Evolutionary conservation across 2,329 filamentous ascomycete species (phyloP).

Genomic region (Gnomoniopsis smithogilvyi): DNA sequence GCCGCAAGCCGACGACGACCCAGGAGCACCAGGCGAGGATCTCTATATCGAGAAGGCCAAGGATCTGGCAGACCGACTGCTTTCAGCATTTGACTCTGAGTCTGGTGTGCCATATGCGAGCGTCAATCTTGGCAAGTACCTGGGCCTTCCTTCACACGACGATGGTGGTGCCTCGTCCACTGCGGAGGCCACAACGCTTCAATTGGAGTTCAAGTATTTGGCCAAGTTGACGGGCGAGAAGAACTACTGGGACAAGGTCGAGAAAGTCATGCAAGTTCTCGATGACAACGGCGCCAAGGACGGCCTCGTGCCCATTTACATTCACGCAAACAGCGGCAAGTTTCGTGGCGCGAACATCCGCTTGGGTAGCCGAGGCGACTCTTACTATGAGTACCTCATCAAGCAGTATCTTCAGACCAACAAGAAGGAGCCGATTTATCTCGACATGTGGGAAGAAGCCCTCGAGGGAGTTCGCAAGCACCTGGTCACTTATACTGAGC

Average conservation of each 20-base stretch:
- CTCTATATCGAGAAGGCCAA: constrained; percentile 94
- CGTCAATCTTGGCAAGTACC: constrained; percentile 75
- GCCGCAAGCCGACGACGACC: constrained; percentile 67
- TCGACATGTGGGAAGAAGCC: constrained; percentile 89
- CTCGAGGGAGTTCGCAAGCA: constrained; percentile 85
- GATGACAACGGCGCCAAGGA: constrained; percentile 77
- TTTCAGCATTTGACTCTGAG: constrained; percentile 82
- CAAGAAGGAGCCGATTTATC: constrained; percentile 78
- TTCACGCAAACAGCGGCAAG: constrained; percentile 72
- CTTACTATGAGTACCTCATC: constrained; percentile 98
- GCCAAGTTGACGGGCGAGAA: constrained; percentile 91
- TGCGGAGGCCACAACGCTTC: constrained; percentile 85
- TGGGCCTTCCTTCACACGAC: constrained; percentile 76
- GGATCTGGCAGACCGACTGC: constrained; percentile 82
- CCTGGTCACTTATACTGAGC: constrained; percentile 82
- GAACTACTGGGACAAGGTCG: constrained; percentile 86
- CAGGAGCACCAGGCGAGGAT: constrained; percentile 75
- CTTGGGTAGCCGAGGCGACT: constrained; percentile 89
- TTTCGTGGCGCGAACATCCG: constrained; percentile 87
- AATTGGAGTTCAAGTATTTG: constrained; percentile 96
- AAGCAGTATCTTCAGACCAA: constrained; percentile 97
- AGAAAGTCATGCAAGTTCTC: constrained; percentile 87
- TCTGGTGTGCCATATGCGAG: constrained; percentile 90
- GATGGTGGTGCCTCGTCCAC: constrained; percentile 89
- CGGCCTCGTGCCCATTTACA: constrained; percentile 87